Base-by-base conservation (phyloP, 768 basidiomycete species). In the Lactarius quietus region DNA sequence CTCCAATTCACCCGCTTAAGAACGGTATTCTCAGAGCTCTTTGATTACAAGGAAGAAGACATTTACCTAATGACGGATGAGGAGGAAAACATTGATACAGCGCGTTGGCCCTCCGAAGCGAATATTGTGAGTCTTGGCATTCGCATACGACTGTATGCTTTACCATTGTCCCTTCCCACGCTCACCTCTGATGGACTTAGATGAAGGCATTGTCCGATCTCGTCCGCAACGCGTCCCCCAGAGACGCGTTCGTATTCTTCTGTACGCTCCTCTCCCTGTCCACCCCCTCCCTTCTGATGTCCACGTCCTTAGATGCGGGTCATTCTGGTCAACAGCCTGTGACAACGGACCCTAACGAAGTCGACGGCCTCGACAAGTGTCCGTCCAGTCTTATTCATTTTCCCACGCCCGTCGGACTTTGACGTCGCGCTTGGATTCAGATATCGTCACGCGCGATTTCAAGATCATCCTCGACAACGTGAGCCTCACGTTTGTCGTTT, bases 101-200 rank as follows among this genome's bases (percentile, higher is more conserved):
- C 35, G 5, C 33, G 43, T 0, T 68, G 59, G 60, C 70, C 68
- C 10, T 66, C 65, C 12, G 29, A 29, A 38, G 39, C 38, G 8
- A 69, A 70, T 41, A 67, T 70, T 9, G 70, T 69, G 33, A 36
- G 70, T 52, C 29, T n/a, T n/a, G n/a, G n/a, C n/a, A n/a, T n/a
- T n/a, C n/a, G n/a, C n/a, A n/a, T n/a, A n/a, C n/a, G n/a, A n/a
- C n/a, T n/a, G n/a, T n/a, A 48, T 23, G 14, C 28, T 9, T 15
- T 55, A 3, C 28, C 52, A n/a, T 29, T 4, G 52, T 36, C 17
- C 35, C 15, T n/a, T 18, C 31, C 43, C 23, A n/a, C 29, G 15
- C 23, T 18, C 35, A 39, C 55, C 58, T 31, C 29, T 23, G 23
- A n/a, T 14, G 12, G 10, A n/a, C 35, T 18, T 55, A 72, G 71